Percentiles rank a stretch among this genome's conserved stretches.
phyloP scores from a whole-genome alignment of 2,329 filamentous ascomycete genomes.

The Epichloe aotearoae region DNA sequence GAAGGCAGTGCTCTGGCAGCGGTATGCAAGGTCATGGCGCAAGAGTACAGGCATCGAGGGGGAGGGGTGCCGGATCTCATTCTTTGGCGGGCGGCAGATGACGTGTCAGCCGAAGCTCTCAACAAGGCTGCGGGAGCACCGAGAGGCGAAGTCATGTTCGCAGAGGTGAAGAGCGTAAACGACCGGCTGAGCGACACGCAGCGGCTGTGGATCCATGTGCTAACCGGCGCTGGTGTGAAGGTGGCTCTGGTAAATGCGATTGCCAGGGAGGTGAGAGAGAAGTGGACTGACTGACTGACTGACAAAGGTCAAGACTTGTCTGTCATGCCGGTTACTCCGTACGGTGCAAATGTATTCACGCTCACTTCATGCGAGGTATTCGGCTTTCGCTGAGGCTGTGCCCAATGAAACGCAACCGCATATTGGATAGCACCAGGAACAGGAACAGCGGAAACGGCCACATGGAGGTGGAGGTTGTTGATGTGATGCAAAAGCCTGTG shows the following conservation, averaged over 20 bases:
- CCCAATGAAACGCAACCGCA: no score
- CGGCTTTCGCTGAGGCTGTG: no score
- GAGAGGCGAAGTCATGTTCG: slow-evolving; percentile 56
- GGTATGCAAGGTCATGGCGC: slow-evolving; percentile 85
- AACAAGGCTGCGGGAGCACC: slow-evolving; percentile 18
- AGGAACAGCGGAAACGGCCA: no score
- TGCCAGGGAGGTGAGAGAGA: slow-evolving; percentile 36
- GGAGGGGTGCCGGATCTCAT: slow-evolving; percentile 79
- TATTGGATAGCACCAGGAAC: no score
- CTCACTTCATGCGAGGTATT: no score
- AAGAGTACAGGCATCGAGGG: slow-evolving; percentile 84
- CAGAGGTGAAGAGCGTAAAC: slow-evolving; percentile 72
- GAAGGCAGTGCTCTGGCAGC: slow-evolving; percentile 66
- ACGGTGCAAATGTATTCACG: no score
- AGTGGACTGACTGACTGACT: slow-evolving; percentile 8
- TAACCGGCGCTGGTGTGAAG: slow-evolving; percentile 69
- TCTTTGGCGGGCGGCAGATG: slow-evolving; percentile 50
- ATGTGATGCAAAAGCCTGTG: no score
- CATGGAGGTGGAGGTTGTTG: no score
- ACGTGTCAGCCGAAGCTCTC: background rate
- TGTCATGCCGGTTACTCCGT: no score
- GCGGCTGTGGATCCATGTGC: slow-evolving; percentile 89
- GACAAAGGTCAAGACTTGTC: no score
- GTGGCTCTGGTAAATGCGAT: slow-evolving; percentile 68
- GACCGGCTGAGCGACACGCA: slow-evolving; percentile 94